Evolutionary conservation across 345 rosid genomes (phyloP).

Genomic region (Streptanthus diversifolius): DNA sequence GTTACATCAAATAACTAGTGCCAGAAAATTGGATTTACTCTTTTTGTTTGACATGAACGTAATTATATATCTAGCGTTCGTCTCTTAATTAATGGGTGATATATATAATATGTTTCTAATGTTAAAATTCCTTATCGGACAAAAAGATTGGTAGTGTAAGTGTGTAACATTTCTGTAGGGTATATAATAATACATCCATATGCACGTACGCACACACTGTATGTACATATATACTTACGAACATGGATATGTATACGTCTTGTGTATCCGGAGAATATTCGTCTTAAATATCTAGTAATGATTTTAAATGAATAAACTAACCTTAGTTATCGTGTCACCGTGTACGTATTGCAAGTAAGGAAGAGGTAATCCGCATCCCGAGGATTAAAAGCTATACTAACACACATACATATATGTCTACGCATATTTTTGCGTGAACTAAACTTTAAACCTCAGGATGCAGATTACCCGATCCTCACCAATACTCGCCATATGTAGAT

Average conservation of each 20-base stretch:
- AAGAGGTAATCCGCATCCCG: slow-evolving; percentile 43
- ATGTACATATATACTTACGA: neutral
- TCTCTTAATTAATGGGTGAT: too few species aligned
- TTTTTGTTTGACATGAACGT: too few species aligned
- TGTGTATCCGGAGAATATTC: neutral
- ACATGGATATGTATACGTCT: neutral
- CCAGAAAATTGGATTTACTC: too few species aligned
- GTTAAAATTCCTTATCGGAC: neutral
- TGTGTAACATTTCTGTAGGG: too few species aligned
- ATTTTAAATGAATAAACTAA: neutral
- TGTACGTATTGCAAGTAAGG: slow-evolving; percentile 28
- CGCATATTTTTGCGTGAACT: neutral
- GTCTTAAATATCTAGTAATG: neutral
- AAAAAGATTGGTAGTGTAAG: too few species aligned
- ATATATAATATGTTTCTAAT: too few species aligned
- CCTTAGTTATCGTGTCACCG: neutral
- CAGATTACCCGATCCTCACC: slow-evolving; percentile 40
- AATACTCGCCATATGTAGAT: slow-evolving; percentile 12
- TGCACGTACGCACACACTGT: neutral
- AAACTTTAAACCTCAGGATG: slow-evolving; percentile 40
- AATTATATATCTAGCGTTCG: too few species aligned
- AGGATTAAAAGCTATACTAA: slow-evolving; percentile 17
- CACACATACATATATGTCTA: neutral
- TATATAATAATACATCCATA: neutral
- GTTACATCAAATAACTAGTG: too few species aligned